A percentile compares a stretch with the other conserved stretches of the same genome.
Conservation (phyloP, 345 rosid species). For the Eutrema heterophyllum region DNA sequence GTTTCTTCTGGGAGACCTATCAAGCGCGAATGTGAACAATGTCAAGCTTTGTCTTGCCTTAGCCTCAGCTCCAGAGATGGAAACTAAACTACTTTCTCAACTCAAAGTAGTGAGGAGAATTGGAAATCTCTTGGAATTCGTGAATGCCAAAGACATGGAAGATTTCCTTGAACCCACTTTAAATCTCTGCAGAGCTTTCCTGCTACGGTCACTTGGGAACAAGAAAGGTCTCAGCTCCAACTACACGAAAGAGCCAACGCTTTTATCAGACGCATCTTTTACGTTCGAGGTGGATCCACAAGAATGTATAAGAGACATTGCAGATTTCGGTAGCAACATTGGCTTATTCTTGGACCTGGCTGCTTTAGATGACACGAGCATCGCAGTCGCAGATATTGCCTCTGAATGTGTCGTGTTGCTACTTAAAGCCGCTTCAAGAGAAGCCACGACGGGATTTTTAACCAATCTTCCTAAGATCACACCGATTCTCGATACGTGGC, state of each 20-base stretch:
- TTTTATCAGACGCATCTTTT: constrained; percentile 49
- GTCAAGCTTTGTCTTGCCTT: constrained; percentile 87
- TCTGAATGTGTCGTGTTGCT: constrained; percentile 78
- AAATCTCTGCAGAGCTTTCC: constrained; percentile 73
- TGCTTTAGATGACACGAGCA: constrained; percentile 39
- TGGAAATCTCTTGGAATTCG: constrained; percentile 86
- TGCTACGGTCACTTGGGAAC: constrained; percentile 54
- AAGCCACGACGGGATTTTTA: constrained; percentile 78
- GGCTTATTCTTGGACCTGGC: constrained; percentile 64
- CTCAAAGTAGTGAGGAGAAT: constrained; percentile 75
- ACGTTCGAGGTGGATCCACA: constrained; percentile 46
- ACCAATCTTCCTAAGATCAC: constrained; percentile 75
- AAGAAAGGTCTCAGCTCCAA: constrained; percentile 39
- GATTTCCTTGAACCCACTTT: constrained; percentile 94
- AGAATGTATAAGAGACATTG: constrained; percentile 65
- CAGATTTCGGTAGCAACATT: constrained; percentile 67
- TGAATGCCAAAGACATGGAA: constrained; percentile 87
- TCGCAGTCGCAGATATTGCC: constrained; percentile 51
- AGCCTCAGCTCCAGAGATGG: constrained; percentile 96
- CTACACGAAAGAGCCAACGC: constrained; percentile 54
- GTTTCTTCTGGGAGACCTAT: constrained; percentile 84
- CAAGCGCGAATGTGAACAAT: constrained; percentile 84
- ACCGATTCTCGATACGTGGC: constrained; percentile 58
- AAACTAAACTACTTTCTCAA: constrained; percentile 77
- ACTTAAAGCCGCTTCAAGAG: constrained; percentile 86